phyloP scores from a whole-genome alignment of 106 monocot species.

The Chionographis japonica region DNA sequence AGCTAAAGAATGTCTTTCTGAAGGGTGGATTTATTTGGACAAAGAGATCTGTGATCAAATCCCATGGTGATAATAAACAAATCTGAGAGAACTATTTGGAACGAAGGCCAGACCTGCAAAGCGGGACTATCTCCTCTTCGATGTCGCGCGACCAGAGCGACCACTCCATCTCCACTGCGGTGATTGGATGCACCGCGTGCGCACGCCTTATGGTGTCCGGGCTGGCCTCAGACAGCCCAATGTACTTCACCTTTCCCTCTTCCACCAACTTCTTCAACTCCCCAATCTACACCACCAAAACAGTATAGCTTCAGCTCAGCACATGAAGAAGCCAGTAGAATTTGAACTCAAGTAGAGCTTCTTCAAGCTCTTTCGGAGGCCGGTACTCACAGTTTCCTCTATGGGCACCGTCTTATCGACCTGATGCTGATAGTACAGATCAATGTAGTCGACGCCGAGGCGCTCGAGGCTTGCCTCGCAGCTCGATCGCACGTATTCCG shows the following conservation, averaged over 20 bases:
- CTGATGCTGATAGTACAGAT: slow-evolving; percentile 82
- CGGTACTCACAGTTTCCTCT: slow-evolving; percentile 22
- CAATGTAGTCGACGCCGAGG: slow-evolving; percentile 80
- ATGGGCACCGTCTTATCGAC: slow-evolving; percentile 67
- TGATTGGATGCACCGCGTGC: slow-evolving; percentile 78
- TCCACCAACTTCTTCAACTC: slow-evolving; percentile 49
- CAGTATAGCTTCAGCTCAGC: neutral
- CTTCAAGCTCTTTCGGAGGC: too few relatives aligned
- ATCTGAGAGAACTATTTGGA: neutral
- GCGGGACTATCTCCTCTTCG: slow-evolving; percentile 57
- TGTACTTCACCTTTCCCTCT: slow-evolving; percentile 76
- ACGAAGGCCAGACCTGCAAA: slow-evolving; percentile 37
- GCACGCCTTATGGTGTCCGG: slow-evolving; percentile 73
- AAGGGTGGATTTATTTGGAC: too few relatives aligned
- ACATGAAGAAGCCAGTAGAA: neutral
- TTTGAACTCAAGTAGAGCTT: neutral
- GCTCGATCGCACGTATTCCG: slow-evolving; percentile 48
- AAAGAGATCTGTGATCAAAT: too few relatives aligned
- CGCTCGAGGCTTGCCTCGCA: slow-evolving; percentile 76
- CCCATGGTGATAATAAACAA: too few relatives aligned
- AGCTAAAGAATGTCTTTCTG: too few relatives aligned
- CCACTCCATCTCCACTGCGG: slow-evolving; percentile 81
- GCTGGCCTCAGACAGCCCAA: slow-evolving; percentile 79
- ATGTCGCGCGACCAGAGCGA: slow-evolving; percentile 83
- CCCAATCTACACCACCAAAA: slow-evolving; percentile 20